Conservation (phyloP, 2,329 filamentous ascomycete genomes). For the Phialophora tarda region DNA sequence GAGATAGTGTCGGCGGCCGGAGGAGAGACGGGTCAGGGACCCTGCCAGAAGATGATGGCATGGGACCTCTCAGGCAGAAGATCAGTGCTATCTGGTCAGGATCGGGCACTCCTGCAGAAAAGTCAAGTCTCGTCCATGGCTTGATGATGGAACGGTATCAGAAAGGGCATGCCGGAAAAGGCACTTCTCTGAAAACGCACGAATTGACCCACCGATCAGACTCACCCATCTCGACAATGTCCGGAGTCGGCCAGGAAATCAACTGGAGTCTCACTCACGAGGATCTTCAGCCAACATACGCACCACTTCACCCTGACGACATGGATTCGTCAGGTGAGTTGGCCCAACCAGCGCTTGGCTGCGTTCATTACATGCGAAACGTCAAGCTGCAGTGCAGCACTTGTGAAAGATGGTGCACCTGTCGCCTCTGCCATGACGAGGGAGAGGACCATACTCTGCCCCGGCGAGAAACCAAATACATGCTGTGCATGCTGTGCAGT, state of each 20-base stretch:
- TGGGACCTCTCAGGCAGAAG: slow-evolving; percentile 68
- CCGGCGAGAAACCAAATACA: slow-evolving; percentile 84
- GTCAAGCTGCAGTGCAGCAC: slow-evolving; percentile 93
- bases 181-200: slow-evolving; percentile 38
- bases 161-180: slow-evolving; percentile 37
- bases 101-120: slow-evolving; percentile 64
- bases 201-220: slow-evolving; percentile 38
- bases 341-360: slow-evolving; percentile 69
- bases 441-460: slow-evolving; percentile 78
- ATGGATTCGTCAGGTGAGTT: slow-evolving; percentile 51
- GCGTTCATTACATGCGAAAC: slow-evolving; percentile 91
- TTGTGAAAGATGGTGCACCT: slow-evolving; percentile 92
- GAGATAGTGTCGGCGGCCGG: slow-evolving; percentile 37
- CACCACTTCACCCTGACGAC: slow-evolving; percentile 50
- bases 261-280: slow-evolving; percentile 53
- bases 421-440: slow-evolving; percentile 90
- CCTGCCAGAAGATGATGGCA: slow-evolving; percentile 79
- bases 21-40: slow-evolving; percentile 38
- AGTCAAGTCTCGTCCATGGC: slow-evolving; percentile 73
- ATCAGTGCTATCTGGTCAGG: slow-evolving; percentile 72
- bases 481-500: slow-evolving; percentile 96
- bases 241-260: slow-evolving; percentile 41
- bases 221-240: slow-evolving; percentile 45
- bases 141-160: slow-evolving; percentile 72
- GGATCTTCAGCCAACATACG: slow-evolving; percentile 72